Percentiles rank a stretch among this genome's conserved stretches.
These are phyloP conservation scores for Zea mays DNA, from an alignment of 176 grass and related monocot genomes.

Conservation along the genomic window DNA sequence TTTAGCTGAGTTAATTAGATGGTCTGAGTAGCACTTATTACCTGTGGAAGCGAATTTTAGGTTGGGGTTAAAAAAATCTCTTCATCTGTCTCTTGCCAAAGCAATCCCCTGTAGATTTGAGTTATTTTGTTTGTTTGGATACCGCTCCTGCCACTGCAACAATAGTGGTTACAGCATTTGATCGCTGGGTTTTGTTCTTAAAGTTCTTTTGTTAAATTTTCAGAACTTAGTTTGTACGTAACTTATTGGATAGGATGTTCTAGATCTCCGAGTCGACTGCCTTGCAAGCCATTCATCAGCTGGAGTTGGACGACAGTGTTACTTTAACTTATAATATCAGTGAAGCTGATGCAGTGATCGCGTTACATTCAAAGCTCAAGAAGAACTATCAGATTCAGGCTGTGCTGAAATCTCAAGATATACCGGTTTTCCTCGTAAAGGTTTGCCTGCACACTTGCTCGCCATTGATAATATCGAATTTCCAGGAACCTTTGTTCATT, in stretches of 20 bases:
- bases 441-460: conserved; percentile 11
- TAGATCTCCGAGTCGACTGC: conserved; percentile 77
- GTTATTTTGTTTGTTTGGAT: background rate
- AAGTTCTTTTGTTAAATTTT: background rate
- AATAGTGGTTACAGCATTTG: background rate
- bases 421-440: conserved; percentile 80
- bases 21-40: no score
- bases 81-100: no score
- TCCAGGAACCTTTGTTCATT: background rate
- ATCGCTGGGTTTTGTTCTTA: conserved; percentile 1
- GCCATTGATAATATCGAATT: background rate
- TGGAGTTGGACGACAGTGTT: conserved; percentile 63
- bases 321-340: conserved; percentile 68
- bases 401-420: conserved; percentile 56
- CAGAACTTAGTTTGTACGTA: conserved; percentile 45
- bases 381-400: conserved; percentile 85
- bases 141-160: background rate
- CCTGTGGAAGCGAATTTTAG: no score
- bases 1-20: no score
- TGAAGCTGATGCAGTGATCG: conserved; percentile 79
- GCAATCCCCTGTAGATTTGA: no score
- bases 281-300: conserved; percentile 71
- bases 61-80: no score
- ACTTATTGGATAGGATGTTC: conserved; percentile 76
- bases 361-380: conserved; percentile 72